phyloP scores from a whole-genome alignment of 352 stramenopile genomes.

The Phytophthora constricta region DNA sequence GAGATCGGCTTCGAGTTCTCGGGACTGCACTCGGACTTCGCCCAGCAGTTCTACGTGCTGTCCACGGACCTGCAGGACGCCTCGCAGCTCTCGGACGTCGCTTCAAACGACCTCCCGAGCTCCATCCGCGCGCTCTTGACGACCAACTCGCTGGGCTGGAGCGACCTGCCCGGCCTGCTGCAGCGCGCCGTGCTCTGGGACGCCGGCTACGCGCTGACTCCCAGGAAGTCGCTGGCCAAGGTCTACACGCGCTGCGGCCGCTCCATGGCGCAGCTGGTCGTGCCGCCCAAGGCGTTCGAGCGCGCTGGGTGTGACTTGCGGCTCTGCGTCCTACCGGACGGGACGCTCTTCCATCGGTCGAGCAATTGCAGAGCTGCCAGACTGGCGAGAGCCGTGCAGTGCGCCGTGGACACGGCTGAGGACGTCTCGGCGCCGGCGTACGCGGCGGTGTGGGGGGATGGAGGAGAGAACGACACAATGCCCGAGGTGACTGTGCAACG shows the following conservation, averaged over 20 bases:
- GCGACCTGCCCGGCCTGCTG: conserved; percentile 56
- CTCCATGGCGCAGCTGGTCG: conserved; percentile 73
- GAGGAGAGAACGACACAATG: conserved; percentile 53
- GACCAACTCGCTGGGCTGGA: conserved; percentile 49
- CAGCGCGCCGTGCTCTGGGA: conserved; percentile 79
- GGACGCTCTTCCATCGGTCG: conserved; percentile 47
- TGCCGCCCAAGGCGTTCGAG: conserved; percentile 61
- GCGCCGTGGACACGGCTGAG: conserved; percentile 51
- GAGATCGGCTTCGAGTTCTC: conserved; percentile 58
- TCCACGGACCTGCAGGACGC: conserved; percentile 42
- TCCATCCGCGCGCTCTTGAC: conserved; percentile 40
- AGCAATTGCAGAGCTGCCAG: conserved; percentile 51
- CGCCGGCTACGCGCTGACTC: conserved; percentile 60
- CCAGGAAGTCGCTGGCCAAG: conserved; percentile 35
- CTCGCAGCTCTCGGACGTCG: conserved; percentile 37
- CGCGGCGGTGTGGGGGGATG: conserved; percentile 63
- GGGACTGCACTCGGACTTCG: conserved; percentile 69
- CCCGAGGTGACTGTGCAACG: conserved; percentile 60
- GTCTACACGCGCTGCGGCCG: conserved; percentile 72
- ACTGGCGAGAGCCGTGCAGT: conserved; percentile 55
- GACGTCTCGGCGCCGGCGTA: conserved; percentile 42
- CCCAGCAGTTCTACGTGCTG: conserved; percentile 71
- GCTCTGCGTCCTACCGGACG: conserved; percentile 23
- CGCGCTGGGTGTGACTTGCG: conserved; percentile 52
- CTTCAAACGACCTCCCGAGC: conserved; percentile 28